Conservation (phyloP, 148 eudicot species). For the Camellia sinensis region DNA sequence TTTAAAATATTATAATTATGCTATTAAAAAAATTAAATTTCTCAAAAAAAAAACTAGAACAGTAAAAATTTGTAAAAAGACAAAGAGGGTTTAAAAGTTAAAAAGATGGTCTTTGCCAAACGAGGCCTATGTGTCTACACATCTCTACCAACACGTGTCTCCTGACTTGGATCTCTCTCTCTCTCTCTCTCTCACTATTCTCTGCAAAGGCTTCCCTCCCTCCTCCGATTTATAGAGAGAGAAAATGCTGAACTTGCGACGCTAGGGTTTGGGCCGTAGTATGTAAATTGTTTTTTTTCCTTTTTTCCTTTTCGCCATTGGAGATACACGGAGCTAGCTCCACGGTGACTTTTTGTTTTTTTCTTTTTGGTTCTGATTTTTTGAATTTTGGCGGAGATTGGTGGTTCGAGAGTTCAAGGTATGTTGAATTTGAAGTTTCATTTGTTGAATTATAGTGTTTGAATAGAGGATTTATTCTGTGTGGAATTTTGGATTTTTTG, state of each 20-base stretch:
- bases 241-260: slow-evolving; percentile 24
- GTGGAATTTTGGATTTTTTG: background rate
- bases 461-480: background rate
- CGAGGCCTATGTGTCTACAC: background rate
- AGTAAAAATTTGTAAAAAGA: too few species aligned
- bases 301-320: slow-evolving; percentile 5
- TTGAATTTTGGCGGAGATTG: background rate
- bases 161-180: slow-evolving; percentile 60
- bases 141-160: slow-evolving; percentile 58
- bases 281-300: background rate
- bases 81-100: too few species aligned
- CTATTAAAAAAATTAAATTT: too few species aligned
- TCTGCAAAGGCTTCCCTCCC: slow-evolving; percentile 19
- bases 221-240: slow-evolving; percentile 15
- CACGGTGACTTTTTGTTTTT: background rate
- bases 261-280: slow-evolving; percentile 5
- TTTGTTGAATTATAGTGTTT: slow-evolving; percentile 1
- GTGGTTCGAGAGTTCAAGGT: slow-evolving; percentile 3
- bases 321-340: slow-evolving; percentile 11
- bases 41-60: too few species aligned
- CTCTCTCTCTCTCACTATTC: slow-evolving; percentile 10
- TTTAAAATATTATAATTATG: too few species aligned
- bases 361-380: background rate
- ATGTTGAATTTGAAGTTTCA: slow-evolving; percentile 6
- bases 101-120: background rate